Conservation (phyloP, 148 eudicot genomes). For the Chenopodium suecicum region DNA sequence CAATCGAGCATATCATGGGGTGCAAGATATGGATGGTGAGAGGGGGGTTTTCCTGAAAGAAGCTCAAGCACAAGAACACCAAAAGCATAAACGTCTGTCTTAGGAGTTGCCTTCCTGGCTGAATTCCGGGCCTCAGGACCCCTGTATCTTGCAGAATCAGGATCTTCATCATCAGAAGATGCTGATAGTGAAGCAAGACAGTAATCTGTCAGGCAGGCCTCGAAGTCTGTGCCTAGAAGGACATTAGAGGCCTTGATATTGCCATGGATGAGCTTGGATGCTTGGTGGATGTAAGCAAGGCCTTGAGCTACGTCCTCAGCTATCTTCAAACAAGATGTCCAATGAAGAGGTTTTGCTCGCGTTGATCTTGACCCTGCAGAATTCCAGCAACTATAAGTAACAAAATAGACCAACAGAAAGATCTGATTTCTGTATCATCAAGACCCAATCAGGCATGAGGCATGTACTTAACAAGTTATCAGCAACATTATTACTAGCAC, state of each 20-base stretch:
- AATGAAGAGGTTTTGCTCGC: conserved; percentile 86
- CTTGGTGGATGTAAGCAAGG: conserved; percentile 88
- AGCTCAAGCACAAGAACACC: conserved; percentile 83
- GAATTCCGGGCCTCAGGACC: conserved; percentile 77
- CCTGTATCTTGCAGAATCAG: conserved; percentile 58
- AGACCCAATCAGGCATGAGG: neutral
- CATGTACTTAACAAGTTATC: neutral
- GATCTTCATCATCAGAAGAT: conserved; percentile 45
- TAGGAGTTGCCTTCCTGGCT: conserved; percentile 43
- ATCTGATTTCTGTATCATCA: neutral
- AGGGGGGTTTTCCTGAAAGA: conserved; percentile 74
- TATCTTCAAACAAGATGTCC: conserved; percentile 93
- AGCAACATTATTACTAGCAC: neutral
- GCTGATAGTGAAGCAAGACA: conserved; percentile 47
- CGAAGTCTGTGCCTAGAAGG: conserved; percentile 80
- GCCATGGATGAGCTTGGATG: conserved; percentile 69
- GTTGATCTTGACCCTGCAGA: conserved; percentile 74
- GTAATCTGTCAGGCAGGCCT: conserved; percentile 85
- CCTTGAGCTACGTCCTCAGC: conserved; percentile 94
- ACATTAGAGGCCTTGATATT: conserved; percentile 84
- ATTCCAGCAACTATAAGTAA: neutral
- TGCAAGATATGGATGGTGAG: conserved; percentile 79
- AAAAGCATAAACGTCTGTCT: conserved; percentile 76
- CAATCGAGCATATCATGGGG: conserved; percentile 73
- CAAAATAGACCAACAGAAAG: neutral